Evolutionary conservation across 192 early-diverging fungal species (phyloP).

Genomic region (Backusella luteola): DNA sequence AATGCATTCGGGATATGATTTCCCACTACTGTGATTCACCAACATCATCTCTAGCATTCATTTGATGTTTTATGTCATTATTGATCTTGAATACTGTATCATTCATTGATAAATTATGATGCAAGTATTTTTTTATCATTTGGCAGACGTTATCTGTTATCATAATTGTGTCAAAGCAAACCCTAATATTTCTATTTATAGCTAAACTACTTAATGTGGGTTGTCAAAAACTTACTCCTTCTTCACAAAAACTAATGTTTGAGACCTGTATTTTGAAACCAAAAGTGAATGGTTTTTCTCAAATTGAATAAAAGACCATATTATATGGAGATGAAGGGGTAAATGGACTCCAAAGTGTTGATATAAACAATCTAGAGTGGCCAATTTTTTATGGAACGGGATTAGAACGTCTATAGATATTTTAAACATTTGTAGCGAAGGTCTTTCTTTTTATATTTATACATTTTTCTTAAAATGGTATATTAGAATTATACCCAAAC

Average conservation of each 20-base stretch:
- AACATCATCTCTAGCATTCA: too few relatives aligned
- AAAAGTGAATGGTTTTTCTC: neutral
- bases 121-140: neutral
- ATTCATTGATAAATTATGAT: neutral
- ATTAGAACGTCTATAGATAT: neutral
- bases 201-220: neutral
- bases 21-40: too few relatives aligned
- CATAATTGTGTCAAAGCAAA: neutral
- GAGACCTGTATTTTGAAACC: neutral
- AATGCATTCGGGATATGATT: neutral
- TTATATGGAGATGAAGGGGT: neutral
- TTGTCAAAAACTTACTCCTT: neutral
- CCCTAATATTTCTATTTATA: neutral
- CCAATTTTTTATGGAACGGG: neutral
- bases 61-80: neutral
- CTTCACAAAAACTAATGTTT: neutral
- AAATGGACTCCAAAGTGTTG: neutral
- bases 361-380: neutral
- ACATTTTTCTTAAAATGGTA: neutral
- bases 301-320: neutral
- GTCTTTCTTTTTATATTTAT: neutral
- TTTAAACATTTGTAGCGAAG: neutral
- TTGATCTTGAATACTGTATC: neutral
- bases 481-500: neutral
- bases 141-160: neutral